Evolutionary conservation across 2,329 filamentous ascomycete species (phyloP).

Genomic region (Dactylella cylindrospora): DNA sequence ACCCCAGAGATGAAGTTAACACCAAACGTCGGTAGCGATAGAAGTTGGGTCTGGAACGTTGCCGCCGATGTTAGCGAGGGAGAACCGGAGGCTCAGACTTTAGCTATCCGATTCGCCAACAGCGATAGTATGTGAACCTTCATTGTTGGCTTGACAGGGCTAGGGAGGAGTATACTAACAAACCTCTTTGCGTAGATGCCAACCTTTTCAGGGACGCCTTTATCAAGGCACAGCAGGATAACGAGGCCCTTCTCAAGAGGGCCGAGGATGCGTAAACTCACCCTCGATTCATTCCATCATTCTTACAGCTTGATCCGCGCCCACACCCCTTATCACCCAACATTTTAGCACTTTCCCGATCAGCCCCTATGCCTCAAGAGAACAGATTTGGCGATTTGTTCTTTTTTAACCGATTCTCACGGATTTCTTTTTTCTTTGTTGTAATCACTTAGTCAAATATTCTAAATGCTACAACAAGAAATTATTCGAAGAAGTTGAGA

Average conservation of each 20-base stretch:
- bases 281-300: too few relatives aligned
- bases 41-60: constrained; percentile 99
- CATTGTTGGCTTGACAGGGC: not conserved
- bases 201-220: constrained; percentile 97
- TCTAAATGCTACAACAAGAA: too few relatives aligned
- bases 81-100: constrained; percentile 90
- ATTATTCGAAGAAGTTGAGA: too few relatives aligned
- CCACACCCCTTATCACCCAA: too few relatives aligned
- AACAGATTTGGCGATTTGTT: too few relatives aligned
- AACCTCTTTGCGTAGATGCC: constrained; percentile 65
- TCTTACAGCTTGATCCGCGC: too few relatives aligned
- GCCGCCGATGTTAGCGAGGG: constrained; percentile 97
- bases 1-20: constrained; percentile 98
- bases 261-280: too few relatives aligned
- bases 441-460: too few relatives aligned
- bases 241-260: constrained; percentile 84
- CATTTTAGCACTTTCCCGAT: too few relatives aligned
- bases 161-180: constrained; percentile 48
- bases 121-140: constrained; percentile 73
- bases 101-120: constrained; percentile 97
- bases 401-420: too few relatives aligned
- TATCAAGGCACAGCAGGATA: constrained; percentile 94
- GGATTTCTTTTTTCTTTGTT: too few relatives aligned
- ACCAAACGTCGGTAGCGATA: constrained; percentile 95
- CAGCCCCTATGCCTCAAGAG: too few relatives aligned